Base-by-base conservation (phyloP, 2,329 filamentous ascomycete genomes). In the Aspergillus fijiensis region DNA sequence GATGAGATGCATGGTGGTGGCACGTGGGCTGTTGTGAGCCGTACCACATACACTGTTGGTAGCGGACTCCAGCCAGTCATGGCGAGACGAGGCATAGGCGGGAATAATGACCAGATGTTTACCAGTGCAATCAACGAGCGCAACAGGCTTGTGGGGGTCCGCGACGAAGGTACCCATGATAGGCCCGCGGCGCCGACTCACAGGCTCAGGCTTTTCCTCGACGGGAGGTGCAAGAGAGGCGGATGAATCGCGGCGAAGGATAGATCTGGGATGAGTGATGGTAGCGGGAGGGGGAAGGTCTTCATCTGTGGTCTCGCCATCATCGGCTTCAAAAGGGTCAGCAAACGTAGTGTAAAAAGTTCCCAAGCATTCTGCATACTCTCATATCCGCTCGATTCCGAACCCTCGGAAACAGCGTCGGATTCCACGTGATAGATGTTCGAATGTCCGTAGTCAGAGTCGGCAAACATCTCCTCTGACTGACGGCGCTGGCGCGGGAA, bases 281-380 rank as follows among this genome's bases (percentile, higher is more conserved):
- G 74, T 80, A 51, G 76, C 79, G 59, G 74, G 80, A 60, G 76
- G 79, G 62, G 78, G 80, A 52, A 81, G 77, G 68, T 85, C 82
- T 71, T 85, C 83, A 71, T 86, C 84, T 72, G 84, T 86, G 57
- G 84, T 86, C 65, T 86, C 84, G 71, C 83, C 83, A 73, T 84
- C 81, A 73, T 85, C 84, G 69, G 83, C 83, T 86, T 65, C 51
- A 63, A 61, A 55, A 31, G 33, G 64, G 76, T 85, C 80, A 85
- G 83, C 79, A 74, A 60, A 27, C 27, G 45, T 60, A 67, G 49
- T 61, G 51, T 65, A 56, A 55, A 58, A 66, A 60, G 62, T 63
- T 57, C 60, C 67, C 68, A 67, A 64, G 57, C 59, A 60, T 63
- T 60, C 59, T 68, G 74, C 83, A 76, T 83, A 86, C 84, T 82